phyloP scores from a whole-genome alignment of 2,329 filamentous ascomycete species.

The Fusarium brevicatenulatum region DNA sequence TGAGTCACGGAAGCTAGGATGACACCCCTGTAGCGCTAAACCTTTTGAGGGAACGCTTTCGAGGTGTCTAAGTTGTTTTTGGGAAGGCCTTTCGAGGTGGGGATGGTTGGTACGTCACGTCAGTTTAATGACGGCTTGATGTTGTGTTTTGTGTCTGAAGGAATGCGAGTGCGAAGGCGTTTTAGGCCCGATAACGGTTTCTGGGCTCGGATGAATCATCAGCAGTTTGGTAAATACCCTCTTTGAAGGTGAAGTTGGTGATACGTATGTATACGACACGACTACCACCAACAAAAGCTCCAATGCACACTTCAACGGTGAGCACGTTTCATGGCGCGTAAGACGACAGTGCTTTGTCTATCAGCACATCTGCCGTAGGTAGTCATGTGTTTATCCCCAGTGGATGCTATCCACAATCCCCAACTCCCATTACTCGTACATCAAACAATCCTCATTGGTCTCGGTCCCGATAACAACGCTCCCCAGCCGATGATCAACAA shows the following conservation, averaged over 20 bases:
- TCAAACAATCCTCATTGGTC: neutral
- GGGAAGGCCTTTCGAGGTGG: slow-evolving; percentile 25
- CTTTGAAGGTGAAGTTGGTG: neutral
- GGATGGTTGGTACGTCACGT: slow-evolving; percentile 17
- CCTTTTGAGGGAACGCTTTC: neutral
- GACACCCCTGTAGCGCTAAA: neutral
- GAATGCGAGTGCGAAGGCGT: slow-evolving; percentile 6
- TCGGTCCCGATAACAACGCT: neutral
- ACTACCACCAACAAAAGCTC: too few species aligned
- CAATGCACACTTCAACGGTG: neutral
- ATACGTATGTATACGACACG: too few species aligned
- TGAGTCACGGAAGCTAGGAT: slow-evolving; percentile 15
- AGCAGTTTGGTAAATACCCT: neutral
- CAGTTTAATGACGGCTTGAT: slow-evolving; percentile 31
- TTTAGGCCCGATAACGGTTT: neutral
- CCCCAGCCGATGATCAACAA: neutral
- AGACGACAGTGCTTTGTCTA: neutral
- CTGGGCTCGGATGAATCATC: neutral
- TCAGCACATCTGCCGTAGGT: neutral
- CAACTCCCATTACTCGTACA: neutral
- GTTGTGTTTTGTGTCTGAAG: neutral
- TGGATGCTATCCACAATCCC: neutral
- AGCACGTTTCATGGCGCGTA: neutral
- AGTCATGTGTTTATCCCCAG: too few species aligned
- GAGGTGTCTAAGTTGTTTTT: slow-evolving; percentile 12